Conservation (phyloP, 2,329 filamentous ascomycete genomes). For the Fusarium chaquense region DNA sequence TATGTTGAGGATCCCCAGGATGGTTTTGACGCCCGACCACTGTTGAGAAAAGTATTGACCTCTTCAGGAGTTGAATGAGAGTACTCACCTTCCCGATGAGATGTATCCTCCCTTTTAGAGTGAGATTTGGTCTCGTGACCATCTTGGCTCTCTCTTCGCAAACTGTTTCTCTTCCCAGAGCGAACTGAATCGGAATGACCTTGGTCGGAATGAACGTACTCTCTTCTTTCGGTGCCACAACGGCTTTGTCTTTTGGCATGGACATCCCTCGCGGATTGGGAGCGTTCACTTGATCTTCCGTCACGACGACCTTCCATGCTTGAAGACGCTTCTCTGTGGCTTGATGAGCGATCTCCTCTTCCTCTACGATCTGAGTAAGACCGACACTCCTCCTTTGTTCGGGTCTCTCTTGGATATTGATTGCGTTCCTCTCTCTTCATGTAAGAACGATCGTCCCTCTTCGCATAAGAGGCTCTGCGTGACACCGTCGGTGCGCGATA, state of each 20-base stretch:
- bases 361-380: neutral
- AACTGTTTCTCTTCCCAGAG: neutral
- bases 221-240: neutral
- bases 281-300: neutral
- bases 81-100: neutral
- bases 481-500: constrained; percentile 2
- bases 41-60: constrained; percentile 7
- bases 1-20: constrained; percentile 22
- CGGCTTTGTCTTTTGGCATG: neutral
- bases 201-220: neutral
- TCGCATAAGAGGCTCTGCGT: neutral
- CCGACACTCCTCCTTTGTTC: neutral
- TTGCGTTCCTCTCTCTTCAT: neutral
- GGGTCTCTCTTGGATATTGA: neutral
- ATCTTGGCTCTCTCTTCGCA: neutral
- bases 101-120: neutral
- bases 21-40: neutral
- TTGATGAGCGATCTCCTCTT: neutral
- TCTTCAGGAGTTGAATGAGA: constrained; percentile 9
- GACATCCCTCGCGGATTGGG: neutral
- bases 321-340: neutral
- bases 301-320: neutral
- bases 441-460: neutral
- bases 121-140: neutral
- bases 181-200: neutral